Conservation (phyloP, 2,329 filamentous ascomycete genomes). For the Pseudogymnoascus sp. region DNA sequence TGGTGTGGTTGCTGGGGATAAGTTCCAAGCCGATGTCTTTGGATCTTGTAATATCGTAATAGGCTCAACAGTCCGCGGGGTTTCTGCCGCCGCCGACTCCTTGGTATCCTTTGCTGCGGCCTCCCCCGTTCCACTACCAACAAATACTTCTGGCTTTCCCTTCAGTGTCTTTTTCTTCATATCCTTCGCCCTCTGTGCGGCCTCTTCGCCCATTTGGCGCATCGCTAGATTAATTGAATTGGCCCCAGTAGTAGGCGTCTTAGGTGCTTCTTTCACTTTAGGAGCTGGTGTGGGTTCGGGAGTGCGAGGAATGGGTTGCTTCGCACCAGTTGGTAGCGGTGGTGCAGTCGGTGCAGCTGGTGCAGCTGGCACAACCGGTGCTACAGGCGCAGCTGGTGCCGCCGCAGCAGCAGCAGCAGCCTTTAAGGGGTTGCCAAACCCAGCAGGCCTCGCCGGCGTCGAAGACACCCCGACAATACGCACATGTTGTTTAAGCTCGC, state of each 20-base stretch:
- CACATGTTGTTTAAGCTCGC: conserved; percentile 83
- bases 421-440: conserved; percentile 9
- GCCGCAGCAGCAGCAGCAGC: conserved; percentile 17
- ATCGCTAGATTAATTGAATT: conserved; percentile 35
- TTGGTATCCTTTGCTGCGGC: conserved; percentile 14
- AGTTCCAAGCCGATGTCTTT: neutral
- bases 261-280: conserved; percentile 13
- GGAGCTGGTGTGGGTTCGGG: conserved; percentile 19
- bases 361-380: conserved; percentile 21
- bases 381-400: conserved; percentile 25
- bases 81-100: neutral
- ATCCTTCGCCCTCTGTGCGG: conserved; percentile 55
- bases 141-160: neutral
- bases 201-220: conserved; percentile 54
- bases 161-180: conserved; percentile 33
- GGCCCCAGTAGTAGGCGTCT: conserved; percentile 16
- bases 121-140: conserved; percentile 15
- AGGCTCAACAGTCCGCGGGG: neutral
- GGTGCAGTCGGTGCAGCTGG: conserved; percentile 18
- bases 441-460: conserved; percentile 29
- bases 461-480: conserved; percentile 40
- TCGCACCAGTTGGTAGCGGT: conserved; percentile 12
- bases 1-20: neutral
- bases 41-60: neutral
- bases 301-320: conserved; percentile 11